phyloP scores from a whole-genome alignment of 2,329 filamentous ascomycete species.

The Ophiostoma sp. region DNA sequence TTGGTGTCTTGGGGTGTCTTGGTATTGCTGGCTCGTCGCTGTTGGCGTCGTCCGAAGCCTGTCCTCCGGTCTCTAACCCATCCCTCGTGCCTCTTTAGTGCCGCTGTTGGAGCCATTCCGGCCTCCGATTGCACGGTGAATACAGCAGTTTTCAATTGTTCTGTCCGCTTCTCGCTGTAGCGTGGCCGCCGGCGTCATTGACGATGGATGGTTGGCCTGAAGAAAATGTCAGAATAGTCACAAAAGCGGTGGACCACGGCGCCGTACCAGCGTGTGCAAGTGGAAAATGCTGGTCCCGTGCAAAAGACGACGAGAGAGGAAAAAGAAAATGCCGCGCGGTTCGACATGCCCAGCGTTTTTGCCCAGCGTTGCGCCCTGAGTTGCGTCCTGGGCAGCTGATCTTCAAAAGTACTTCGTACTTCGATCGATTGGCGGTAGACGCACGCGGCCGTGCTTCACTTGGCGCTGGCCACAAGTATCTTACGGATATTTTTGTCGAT shows the following conservation, averaged over 20 bases:
- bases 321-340: slow-evolving; percentile 20
- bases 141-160: background rate
- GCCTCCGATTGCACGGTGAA: no score
- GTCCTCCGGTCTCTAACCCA: background rate
- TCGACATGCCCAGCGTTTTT: background rate
- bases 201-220: background rate
- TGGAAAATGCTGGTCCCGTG: slow-evolving; percentile 11
- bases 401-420: background rate
- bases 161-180: background rate
- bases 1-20: slow-evolving; percentile 14
- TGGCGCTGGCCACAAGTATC: slow-evolving; percentile 8
- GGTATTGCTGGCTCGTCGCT: background rate
- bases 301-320: background rate
- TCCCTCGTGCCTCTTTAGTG: slow-evolving; percentile 1
- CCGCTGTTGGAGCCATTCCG: background rate
- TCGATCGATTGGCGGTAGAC: background rate
- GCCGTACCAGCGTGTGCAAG: background rate
- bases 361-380: background rate
- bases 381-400: background rate
- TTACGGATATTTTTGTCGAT: background rate
- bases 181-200: slow-evolving; percentile 17
- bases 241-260: background rate
- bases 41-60: background rate
- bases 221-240: background rate
- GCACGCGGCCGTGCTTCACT: slow-evolving; percentile 16